Evolutionary conservation across 2,329 filamentous ascomycete species (phyloP).

Genomic region (Leptographium procerum): DNA sequence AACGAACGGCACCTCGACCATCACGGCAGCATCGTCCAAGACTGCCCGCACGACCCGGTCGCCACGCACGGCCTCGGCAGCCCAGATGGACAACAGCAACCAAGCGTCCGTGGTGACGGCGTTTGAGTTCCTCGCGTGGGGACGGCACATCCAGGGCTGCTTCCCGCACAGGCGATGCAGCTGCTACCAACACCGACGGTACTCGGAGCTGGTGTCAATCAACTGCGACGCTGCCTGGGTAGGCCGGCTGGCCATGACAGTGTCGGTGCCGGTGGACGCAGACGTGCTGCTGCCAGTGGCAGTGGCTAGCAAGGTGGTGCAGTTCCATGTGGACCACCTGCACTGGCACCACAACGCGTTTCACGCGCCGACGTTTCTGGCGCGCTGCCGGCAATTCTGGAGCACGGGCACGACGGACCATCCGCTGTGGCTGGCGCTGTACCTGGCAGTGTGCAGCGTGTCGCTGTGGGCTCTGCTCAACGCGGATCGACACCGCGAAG

Average conservation of each 20-base stretch:
- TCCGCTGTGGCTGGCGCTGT: conserved; percentile 17
- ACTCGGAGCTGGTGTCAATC: conserved; percentile 15
- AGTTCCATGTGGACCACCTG: conserved; percentile 15
- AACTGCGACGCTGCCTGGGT: conserved; percentile 13
- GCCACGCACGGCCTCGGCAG: neutral
- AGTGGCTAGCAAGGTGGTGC: conserved; percentile 11
- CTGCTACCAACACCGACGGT: conserved; percentile 15
- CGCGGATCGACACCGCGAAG: conserved; percentile 2
- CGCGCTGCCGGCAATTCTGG: conserved; percentile 16
- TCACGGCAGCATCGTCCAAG: too few relatives aligned
- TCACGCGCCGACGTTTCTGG: conserved; percentile 16
- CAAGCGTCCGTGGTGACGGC: conserved; percentile 16
- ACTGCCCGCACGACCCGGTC: neutral
- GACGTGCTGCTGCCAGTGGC: conserved; percentile 6
- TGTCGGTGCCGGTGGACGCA: conserved; percentile 1
- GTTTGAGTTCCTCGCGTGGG: conserved; percentile 25
- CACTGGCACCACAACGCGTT: conserved; percentile 17
- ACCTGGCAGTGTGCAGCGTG: conserved; percentile 14
- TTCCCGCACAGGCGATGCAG: conserved; percentile 22
- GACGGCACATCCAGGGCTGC: conserved; percentile 20
- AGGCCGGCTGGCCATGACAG: neutral
- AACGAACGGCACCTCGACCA: too few relatives aligned
- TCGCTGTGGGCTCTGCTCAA: conserved; percentile 14
- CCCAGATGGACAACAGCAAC: neutral
- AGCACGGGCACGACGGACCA: conserved; percentile 12